Base-by-base conservation (phyloP, 129 eudicot species). In the Gnaphalium uliginosum region DNA sequence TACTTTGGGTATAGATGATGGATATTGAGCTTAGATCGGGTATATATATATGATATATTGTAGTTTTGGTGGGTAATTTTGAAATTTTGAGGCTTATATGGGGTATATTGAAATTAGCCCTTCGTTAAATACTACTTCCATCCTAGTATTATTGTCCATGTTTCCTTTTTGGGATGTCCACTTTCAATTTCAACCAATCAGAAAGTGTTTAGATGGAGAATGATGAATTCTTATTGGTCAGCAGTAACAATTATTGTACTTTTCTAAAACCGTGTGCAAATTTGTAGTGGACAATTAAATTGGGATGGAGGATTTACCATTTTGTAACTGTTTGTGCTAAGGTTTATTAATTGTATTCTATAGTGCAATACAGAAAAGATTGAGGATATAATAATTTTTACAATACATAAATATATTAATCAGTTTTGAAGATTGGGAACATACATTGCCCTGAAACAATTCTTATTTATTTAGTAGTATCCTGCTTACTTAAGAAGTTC, bases 401-500 rank as follows among this genome's bases (percentile, higher is more conserved):
- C 22, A 43, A 21, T 6, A 33, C 6, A 5, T 33, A 4, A 0
- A 33, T 29, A 33, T 5, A 33, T 13, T 53, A 33, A 37, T 43
- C 68, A 58, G 27, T 53, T 50, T 50, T 3, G 50, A 22, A 9
- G 29, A 50, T 13, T 51, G 54, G 73, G 37, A 66, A 48, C 66
- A 76, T 64, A 23, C 32, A 64, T 14, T 46, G 73, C 4, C 54
- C 25, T 6, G 8, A 51, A 66, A 13, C 54, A 2, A 8, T 11
- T 46, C 23, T 66, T 65, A 64, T 51, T 17, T 50, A 65, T 66
- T 19, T 50, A 22, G 24, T 76, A 23, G 35, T 54, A 35, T 67
- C 9, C 63, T 64, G 66, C 3, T 29, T 66, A 51, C 27, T 33
- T 46, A 21, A 74, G 62, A 43, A 63, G 62, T 63, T 62, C 70